Percentiles rank a stretch among this genome's conserved stretches.
phyloP scores from a whole-genome alignment of 345 rosid genomes.

The Syzygium aqueum region DNA sequence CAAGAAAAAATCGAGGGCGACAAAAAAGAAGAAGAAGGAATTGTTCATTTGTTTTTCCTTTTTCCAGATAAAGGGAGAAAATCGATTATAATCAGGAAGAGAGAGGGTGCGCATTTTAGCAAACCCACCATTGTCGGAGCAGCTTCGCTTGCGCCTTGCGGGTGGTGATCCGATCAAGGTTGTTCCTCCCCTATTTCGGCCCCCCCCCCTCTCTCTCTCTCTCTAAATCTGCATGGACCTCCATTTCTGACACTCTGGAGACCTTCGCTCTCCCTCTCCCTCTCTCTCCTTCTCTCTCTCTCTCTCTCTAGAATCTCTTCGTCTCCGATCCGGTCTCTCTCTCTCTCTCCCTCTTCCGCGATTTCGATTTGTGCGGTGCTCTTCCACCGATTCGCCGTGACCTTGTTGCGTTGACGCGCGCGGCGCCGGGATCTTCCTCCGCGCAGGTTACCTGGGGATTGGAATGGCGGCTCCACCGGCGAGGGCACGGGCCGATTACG shows the following conservation, averaged over 20 bases:
- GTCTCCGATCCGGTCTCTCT: constrained; percentile 1
- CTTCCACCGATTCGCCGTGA: background rate
- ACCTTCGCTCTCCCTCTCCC: background rate
- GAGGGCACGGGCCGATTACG: constrained; percentile 20
- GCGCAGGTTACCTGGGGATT: background rate
- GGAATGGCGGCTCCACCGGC: constrained; percentile 26
- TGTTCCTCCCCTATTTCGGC: background rate
- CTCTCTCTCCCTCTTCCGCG: background rate
- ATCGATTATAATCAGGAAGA: background rate
- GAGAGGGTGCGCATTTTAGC: background rate
- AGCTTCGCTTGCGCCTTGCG: background rate
- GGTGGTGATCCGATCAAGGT: constrained; percentile 7
- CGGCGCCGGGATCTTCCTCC: background rate
- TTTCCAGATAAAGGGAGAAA: background rate
- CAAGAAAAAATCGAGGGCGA: no score
- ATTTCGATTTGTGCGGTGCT: background rate
- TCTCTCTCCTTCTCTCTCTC: background rate
- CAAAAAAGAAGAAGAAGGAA: no score
- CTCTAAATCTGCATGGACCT: background rate
- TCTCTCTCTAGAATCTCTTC: background rate
- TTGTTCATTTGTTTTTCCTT: background rate
- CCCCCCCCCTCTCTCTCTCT: background rate
- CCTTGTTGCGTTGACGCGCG: background rate
- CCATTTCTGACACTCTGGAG: background rate
- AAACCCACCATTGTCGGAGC: constrained; percentile 3